Base-by-base conservation (phyloP, 2,329 filamentous ascomycete genomes). In the Xylaria sp. region DNA sequence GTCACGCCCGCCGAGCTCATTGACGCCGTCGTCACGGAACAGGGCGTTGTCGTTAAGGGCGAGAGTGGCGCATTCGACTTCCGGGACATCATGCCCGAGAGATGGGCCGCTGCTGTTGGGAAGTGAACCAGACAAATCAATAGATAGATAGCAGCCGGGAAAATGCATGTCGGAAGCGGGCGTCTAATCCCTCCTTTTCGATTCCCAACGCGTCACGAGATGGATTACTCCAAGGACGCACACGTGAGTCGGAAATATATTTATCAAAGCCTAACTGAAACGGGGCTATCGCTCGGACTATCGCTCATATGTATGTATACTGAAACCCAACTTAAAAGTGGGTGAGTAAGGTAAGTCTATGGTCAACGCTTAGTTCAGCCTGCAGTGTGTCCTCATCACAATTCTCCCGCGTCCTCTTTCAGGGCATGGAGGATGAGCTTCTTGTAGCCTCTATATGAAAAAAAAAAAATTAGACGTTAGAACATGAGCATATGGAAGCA, bases 11-110 rank as follows among this genome's bases (percentile, higher is more conserved):
- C 92, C 45, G 88, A 89, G 70, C 83, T 98, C 61, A 98, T 99
- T 72, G 96, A 99, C 80, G 94, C 92, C 1, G 92, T 99, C 66
- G 93, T 98, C 71, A 99, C 96, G 0, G 96, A 99, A 82, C 89
- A 92, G 74, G 95, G 95, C 0, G 92, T 94, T 7, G 89, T 97
- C 2, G 90, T 93, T 75, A 97, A 95, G 84, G 88, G 88, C 54
- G 78, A 82, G 2, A 85, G 90, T 66, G 94, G 93, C 1, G 82
- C 80, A 24, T 98, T 97, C 75, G 84, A 89, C 75, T 89, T 90
- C 72, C 82, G 82, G 73, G 77, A 80, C 64, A 81, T 89, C 59
- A 82, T 89, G 82, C 85, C 86, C 0, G 85, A 88, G 77, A 79
- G 85, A 48, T 89, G 86, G 87, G 79, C 79, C 1, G 73, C 78